These are phyloP conservation scores for Phyllosticta paracitricarpa DNA, from an alignment of 2,329 filamentous ascomycete genomes.

Conservation along the genomic window DNA sequence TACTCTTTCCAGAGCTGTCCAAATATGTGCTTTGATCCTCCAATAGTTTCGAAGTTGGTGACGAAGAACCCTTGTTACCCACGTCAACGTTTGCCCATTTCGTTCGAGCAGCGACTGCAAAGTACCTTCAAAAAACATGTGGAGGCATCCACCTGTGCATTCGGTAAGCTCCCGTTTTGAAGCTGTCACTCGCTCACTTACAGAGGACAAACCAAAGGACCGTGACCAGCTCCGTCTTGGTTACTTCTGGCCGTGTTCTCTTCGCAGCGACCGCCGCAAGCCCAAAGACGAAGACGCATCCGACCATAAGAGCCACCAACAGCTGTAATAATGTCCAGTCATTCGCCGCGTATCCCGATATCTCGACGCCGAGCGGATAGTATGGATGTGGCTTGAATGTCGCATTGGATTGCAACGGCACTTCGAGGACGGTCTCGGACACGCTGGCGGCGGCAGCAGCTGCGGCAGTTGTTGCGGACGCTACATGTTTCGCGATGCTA, in stretches of 20 bases:
- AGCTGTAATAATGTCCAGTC: constrained; percentile 49
- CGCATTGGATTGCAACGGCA: background rate
- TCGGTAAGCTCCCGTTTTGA: background rate
- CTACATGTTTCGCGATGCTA: background rate
- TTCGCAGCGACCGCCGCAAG: constrained; percentile 46
- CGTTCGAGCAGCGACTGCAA: background rate
- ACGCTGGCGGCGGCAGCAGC: background rate
- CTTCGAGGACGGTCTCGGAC: constrained; percentile 1
- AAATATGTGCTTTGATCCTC: constrained; percentile 59
- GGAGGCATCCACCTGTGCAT: constrained; percentile 52
- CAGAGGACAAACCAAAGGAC: constrained; percentile 71
- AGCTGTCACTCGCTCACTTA: constrained; percentile 27
- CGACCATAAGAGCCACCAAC: constrained; percentile 48
- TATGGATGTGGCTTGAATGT: constrained; percentile 49
- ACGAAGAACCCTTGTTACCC: constrained; percentile 42
- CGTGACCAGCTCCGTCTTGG: constrained; percentile 44
- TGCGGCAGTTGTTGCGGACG: background rate
- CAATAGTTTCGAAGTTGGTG: constrained; percentile 55
- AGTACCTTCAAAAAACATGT: constrained; percentile 70
- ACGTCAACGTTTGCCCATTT: background rate
- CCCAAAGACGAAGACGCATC: constrained; percentile 48
- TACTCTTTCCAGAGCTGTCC: constrained; percentile 94
- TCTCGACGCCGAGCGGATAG: constrained; percentile 54
- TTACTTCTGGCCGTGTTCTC: constrained; percentile 43
- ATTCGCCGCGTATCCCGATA: constrained; percentile 58